A percentile compares a stretch with the other conserved stretches of the same genome.
These are phyloP conservation scores for Chytridium lagenaria DNA, from an alignment of 371 early-diverging fungal species.

Conservation along the genomic window DNA sequence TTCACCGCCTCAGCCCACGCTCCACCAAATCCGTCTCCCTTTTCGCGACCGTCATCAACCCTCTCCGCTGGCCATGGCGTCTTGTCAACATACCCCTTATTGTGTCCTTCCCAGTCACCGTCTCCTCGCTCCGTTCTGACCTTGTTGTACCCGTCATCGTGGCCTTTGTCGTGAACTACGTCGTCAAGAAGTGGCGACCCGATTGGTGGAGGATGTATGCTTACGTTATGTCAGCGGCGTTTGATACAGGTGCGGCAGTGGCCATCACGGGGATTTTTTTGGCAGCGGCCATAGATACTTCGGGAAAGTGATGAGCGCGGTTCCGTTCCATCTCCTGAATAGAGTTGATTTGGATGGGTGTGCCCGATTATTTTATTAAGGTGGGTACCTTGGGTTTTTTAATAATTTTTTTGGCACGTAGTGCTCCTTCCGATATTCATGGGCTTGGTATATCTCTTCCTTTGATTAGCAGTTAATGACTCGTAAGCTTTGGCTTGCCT, in stretches of 20 bases:
- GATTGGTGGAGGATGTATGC: conserved; percentile 16
- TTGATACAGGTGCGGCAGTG: not conserved
- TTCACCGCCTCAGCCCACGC: conserved; percentile 38
- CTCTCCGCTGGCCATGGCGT: conserved; percentile 2
- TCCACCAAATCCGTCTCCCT: conserved; percentile 42
- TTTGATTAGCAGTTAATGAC: too few species aligned
- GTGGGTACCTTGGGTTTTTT: not conserved
- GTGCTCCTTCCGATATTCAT: too few species aligned
- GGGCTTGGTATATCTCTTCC: too few species aligned
- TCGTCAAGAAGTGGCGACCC: not conserved
- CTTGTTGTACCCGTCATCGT: conserved; percentile 3
- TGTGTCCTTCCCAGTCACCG: conserved; percentile 13
- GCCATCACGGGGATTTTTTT: not conserved
- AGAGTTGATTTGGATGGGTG: conserved; percentile 6
- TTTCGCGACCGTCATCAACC: not conserved
- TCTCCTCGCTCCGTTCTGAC: conserved; percentile 15
- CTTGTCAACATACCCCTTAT: conserved; percentile 10
- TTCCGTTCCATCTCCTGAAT: not conserved
- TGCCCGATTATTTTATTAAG: not conserved
- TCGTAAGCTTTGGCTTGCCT: too few species aligned
- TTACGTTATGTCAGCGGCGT: conserved; percentile 13
- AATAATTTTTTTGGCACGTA: too few species aligned
- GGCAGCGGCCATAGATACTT: not conserved
- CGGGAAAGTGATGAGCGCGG: not conserved
- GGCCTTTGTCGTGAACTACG: conserved; percentile 2